A percentile compares a stretch with the other conserved stretches of the same genome.
Evolutionary conservation across 345 rosid genomes (phyloP).

Genomic region (Populus euphratica): DNA sequence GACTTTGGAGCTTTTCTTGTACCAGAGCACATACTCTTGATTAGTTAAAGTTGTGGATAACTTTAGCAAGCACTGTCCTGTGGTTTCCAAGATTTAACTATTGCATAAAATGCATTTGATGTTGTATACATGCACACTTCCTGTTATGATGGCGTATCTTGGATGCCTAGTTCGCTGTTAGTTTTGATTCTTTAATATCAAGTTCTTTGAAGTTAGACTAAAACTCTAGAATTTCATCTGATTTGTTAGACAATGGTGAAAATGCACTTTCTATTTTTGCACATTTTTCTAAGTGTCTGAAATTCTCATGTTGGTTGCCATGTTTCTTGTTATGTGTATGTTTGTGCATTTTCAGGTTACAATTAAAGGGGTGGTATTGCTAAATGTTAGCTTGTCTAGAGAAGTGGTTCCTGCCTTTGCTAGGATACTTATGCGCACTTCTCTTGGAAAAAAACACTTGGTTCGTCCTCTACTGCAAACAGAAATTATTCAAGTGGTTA

Average conservation of each 20-base stretch:
- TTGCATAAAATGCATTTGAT: neutral
- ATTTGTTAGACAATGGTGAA: neutral
- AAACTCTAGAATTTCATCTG: neutral
- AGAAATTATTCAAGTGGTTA: slow-evolving; percentile 90
- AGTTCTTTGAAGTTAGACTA: neutral
- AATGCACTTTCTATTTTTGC: neutral
- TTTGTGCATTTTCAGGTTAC: slow-evolving; percentile 38
- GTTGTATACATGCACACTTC: neutral
- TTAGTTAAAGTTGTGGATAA: neutral
- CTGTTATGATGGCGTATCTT: neutral
- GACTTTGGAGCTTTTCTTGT: neutral
- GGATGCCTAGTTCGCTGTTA: neutral
- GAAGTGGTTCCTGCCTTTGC: slow-evolving; percentile 93
- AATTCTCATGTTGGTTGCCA: neutral
- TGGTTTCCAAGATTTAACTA: neutral
- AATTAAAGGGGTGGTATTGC: slow-evolving; percentile 64
- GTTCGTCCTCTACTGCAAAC: slow-evolving; percentile 81
- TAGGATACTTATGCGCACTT: slow-evolving; percentile 76
- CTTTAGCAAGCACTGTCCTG: neutral
- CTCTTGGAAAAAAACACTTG: slow-evolving; percentile 93
- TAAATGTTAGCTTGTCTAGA: slow-evolving; percentile 80
- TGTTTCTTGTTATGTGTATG: neutral
- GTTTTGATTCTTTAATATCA: neutral
- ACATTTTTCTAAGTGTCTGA: neutral
- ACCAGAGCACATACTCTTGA: neutral